phyloP scores from a whole-genome alignment of 306 rosid genomes.

The Cercis canadensis region DNA sequence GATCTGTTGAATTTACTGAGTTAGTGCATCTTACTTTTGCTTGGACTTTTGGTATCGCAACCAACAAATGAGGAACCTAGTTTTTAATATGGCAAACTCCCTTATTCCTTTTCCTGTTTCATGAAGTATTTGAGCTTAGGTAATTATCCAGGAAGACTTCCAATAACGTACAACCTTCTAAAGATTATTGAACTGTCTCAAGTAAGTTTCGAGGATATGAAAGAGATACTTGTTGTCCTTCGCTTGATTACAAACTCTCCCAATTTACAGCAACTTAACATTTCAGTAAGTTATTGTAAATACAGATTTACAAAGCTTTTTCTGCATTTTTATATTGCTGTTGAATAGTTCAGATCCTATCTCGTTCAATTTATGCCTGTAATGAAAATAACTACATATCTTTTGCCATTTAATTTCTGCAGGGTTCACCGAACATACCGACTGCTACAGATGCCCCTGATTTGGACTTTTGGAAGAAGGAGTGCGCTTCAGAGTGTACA shows the following conservation, averaged over 20 bases:
- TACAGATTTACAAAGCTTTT: not conserved
- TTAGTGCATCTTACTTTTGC: slow-evolving; percentile 20
- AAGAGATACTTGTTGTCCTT: slow-evolving; percentile 86
- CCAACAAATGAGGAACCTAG: not conserved
- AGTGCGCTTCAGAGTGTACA: slow-evolving; percentile 49
- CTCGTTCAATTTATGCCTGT: slow-evolving; percentile 11
- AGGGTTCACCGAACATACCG: slow-evolving; percentile 71
- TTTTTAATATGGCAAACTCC: slow-evolving; percentile 22
- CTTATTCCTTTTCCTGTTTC: slow-evolving; percentile 27
- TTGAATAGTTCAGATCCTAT: slow-evolving; percentile 8
- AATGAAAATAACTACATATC: slow-evolving; percentile 5
- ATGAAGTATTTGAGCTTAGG: slow-evolving; percentile 92
- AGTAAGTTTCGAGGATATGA: slow-evolving; percentile 94
- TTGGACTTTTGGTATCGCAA: slow-evolving; percentile 23
- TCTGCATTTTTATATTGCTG: not conserved
- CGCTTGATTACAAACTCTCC: slow-evolving; percentile 83
- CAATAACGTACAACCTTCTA: slow-evolving; percentile 61
- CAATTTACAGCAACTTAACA: slow-evolving; percentile 76
- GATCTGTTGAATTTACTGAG: slow-evolving; percentile 23
- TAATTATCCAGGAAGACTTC: slow-evolving; percentile 47
- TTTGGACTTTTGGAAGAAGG: slow-evolving; percentile 76
- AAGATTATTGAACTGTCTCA: slow-evolving; percentile 75
- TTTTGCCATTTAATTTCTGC: slow-evolving; percentile 28
- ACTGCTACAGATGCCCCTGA: slow-evolving; percentile 58
- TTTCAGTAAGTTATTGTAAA: slow-evolving; percentile 67